Evolutionary conservation across 2,329 filamentous ascomycete genomes (phyloP).

Genomic region (Albophoma yamanashiensis): DNA sequence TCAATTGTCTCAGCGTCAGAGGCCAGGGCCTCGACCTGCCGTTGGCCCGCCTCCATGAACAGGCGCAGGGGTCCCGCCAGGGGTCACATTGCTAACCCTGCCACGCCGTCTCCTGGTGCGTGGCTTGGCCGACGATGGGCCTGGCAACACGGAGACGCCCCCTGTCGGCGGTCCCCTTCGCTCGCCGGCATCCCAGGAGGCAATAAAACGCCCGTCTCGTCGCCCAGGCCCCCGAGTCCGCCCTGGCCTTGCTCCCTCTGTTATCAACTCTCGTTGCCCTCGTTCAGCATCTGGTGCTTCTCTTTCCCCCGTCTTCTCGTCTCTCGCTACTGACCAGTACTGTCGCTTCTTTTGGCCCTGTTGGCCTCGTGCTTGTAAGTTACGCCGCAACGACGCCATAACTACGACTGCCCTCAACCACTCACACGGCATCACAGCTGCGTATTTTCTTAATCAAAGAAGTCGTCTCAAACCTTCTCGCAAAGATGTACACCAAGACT

Average conservation of each 20-base stretch:
- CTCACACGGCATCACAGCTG: background rate
- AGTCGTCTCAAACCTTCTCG: background rate
- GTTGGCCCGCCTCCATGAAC: background rate
- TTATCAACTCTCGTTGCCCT: background rate
- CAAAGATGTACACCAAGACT: constrained; percentile 31
- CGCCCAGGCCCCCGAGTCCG: background rate
- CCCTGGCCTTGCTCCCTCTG: background rate
- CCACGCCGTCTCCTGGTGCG: background rate
- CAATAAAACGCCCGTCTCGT: background rate
- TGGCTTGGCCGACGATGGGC: background rate
- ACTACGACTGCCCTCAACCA: background rate
- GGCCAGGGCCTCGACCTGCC: background rate
- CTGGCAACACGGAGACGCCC: background rate
- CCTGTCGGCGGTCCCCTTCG: background rate
- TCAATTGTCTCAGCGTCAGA: background rate
- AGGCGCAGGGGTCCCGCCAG: background rate
- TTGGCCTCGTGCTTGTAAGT: background rate
- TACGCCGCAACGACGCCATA: background rate
- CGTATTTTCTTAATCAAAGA: background rate
- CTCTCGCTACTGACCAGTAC: background rate
- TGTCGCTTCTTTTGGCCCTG: background rate
- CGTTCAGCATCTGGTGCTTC: background rate
- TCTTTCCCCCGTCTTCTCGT: background rate
- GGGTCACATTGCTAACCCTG: background rate
- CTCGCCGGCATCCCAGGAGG: background rate